Conservation (phyloP, 345 rosid genomes). For the Anastatica hierochuntica region DNA sequence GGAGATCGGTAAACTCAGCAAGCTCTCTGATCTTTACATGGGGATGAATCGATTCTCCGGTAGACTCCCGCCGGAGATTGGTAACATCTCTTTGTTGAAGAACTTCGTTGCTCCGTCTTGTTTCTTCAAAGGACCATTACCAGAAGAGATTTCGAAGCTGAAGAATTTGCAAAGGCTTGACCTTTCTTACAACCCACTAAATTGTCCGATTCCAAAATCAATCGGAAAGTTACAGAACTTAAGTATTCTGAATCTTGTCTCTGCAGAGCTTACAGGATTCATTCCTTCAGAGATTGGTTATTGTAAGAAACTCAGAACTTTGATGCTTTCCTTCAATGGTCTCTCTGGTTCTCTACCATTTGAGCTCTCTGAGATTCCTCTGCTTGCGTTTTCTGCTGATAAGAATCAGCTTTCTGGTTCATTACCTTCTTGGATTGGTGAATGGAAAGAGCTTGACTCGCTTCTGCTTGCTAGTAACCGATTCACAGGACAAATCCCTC, state of each 20-base stretch:
- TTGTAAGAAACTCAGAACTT: conserved; percentile 49
- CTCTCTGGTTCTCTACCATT: conserved; percentile 59
- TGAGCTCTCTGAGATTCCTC: conserved; percentile 49
- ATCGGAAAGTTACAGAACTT: conserved; percentile 47
- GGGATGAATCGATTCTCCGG: conserved; percentile 67
- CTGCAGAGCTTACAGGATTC: conserved; percentile 50
- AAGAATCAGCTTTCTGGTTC: conserved; percentile 63
- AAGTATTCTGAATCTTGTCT: conserved; percentile 45
- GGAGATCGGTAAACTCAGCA: conserved; percentile 43
- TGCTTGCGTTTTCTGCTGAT: conserved; percentile 60
- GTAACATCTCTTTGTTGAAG: conserved; percentile 42
- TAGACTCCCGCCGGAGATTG: conserved; percentile 56
- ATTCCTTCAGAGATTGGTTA: conserved; percentile 67
- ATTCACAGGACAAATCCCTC: conserved; percentile 51
- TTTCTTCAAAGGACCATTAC: conserved; percentile 61
- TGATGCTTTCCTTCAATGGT: conserved; percentile 61
- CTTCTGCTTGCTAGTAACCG: conserved; percentile 50
- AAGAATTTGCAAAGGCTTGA: conserved; percentile 44
- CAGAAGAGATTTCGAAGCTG: conserved; percentile 45
- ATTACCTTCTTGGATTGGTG: conserved; percentile 68
- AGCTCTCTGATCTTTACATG: conserved; percentile 58
- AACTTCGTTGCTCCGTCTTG: conserved; percentile 49
- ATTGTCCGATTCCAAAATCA: conserved; percentile 45
- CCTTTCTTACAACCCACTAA: conserved; percentile 78
- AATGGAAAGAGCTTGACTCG: conserved; percentile 51